These are phyloP conservation scores for Paramecium octaurelia DNA, from an alignment of 73 alveolate genomes.

Conservation along the genomic window DNA sequence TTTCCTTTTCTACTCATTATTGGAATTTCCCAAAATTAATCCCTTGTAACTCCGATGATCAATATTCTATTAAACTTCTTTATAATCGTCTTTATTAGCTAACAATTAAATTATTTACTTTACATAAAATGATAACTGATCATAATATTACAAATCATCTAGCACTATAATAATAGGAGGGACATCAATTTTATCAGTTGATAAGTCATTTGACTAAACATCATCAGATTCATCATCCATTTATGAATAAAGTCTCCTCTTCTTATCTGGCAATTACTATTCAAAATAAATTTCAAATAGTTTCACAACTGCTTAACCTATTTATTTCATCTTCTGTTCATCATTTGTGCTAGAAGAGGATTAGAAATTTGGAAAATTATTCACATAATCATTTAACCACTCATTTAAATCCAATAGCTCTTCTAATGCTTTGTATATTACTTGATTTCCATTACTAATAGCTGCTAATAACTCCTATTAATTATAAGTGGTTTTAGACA, in stretches of 20 bases:
- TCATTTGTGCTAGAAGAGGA: not conserved
- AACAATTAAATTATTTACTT: not conserved
- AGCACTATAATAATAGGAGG: constrained; percentile 44
- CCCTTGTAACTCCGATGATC: constrained; percentile 27
- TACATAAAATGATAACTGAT: constrained; percentile 31
- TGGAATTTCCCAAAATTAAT: constrained; percentile 50
- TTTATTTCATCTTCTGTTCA: not conserved
- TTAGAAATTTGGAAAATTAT: not conserved
- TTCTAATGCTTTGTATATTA: not conserved
- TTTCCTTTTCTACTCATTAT: constrained; percentile 29
- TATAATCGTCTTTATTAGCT: not conserved
- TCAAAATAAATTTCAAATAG: constrained; percentile 37
- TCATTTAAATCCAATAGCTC: not conserved
- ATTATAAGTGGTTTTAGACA: not conserved
- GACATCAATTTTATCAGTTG: not conserved
- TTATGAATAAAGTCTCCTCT: not conserved
- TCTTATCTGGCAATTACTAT: not conserved
- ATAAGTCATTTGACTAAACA: not conserved
- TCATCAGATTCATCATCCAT: not conserved
- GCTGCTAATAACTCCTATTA: not conserved
- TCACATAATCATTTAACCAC: not conserved
- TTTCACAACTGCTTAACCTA: not conserved
- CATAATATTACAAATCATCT: constrained; percentile 61
- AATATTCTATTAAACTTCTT: constrained; percentile 52
- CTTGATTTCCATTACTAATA: not conserved